Evolutionary conservation across 768 basidiomycete genomes (phyloP), one percentile per base, ranked within the genome.

Genomic region (Termitomyces titanicus): DNA sequence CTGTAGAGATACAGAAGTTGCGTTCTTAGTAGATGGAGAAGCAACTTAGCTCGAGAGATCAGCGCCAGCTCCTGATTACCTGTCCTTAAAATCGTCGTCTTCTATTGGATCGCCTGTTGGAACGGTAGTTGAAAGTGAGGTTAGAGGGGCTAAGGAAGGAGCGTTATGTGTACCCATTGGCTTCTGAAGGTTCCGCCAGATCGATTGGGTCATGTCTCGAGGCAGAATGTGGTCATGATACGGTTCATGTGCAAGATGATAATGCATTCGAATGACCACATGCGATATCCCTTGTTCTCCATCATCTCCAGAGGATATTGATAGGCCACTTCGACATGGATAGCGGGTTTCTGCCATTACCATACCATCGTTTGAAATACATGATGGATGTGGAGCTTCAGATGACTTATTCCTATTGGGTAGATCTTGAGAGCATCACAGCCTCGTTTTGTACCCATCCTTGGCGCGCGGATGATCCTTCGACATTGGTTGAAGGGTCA

Each of bases 381-480:
- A 70, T 2, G 74, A 71, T 56, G 72, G 70, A 33, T 69, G 68
- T 54, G 67, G 65, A 20, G 64, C 62, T 54, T 69, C 64, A 6
- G 68, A 68, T 18, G 70, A 66, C 61, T 77, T 79, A 7, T 69
- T 72, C 51, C 72, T 71, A 54, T 78, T 74, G 17, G 73, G 72
- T 48, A 73, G 71, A 56, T 81, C 79, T 56, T 79, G 79, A 9
- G 77, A 79, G 65, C 78, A 81, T 76, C 78, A 78, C 17, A 77
- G 70, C 31, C 78, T 71, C 20, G 76, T 80, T 59, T 79, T 81
- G 63, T 79, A 75, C 9, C 79, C 79, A 53, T 71, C 70, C 37
- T 73, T 75, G 37, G 74, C 68, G 12, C 68, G 73, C 15, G 77
- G 78, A 54, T 80, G 78, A 61, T 80, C 79, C 58, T 79, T 79